Conservation (phyloP, 2,329 filamentous ascomycete genomes). For the Monilinia fructigena region DNA sequence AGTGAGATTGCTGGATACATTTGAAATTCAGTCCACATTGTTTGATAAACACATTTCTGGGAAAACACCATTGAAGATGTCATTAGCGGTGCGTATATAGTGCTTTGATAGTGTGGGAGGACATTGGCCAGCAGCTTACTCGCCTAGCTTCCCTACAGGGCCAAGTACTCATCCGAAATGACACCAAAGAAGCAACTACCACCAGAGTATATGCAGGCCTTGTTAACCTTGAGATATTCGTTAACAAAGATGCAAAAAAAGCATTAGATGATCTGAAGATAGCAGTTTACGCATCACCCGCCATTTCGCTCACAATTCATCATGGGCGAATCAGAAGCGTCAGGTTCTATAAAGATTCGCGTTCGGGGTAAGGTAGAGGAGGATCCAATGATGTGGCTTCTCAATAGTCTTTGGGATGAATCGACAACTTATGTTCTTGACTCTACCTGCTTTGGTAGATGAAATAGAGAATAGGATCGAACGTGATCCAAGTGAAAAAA, state of each 20-base stretch:
- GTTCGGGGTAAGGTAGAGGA: not conserved
- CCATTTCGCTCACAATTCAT: not conserved
- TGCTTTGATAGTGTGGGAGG: slow-evolving; percentile 24
- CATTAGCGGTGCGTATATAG: slow-evolving; percentile 42
- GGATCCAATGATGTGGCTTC: slow-evolving; percentile 2
- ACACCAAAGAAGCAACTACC: slow-evolving; percentile 41
- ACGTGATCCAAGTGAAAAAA: slow-evolving; percentile 27
- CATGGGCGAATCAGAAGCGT: not conserved
- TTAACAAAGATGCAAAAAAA: slow-evolving; percentile 36
- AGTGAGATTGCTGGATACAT: slow-evolving; percentile 46
- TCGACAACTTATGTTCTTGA: not conserved
- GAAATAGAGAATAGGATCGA: slow-evolving; percentile 27
- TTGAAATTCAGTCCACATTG: slow-evolving; percentile 34
- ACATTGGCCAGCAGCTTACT: slow-evolving; percentile 31
- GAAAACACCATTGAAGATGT: slow-evolving; percentile 42
- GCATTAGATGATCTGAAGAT: not conserved
- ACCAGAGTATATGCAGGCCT: slow-evolving; percentile 41
- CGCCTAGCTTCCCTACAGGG: slow-evolving; percentile 37
- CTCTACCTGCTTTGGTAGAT: slow-evolving; percentile 29
- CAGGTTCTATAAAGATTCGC: not conserved
- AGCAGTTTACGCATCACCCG: not conserved
- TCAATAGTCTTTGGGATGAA: not conserved
- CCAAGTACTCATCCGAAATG: slow-evolving; percentile 41
- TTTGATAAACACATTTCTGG: slow-evolving; percentile 42
- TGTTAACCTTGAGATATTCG: slow-evolving; percentile 45